phyloP scores from a whole-genome alignment of 2,329 filamentous ascomycete species.

The Periconia digitata region DNA sequence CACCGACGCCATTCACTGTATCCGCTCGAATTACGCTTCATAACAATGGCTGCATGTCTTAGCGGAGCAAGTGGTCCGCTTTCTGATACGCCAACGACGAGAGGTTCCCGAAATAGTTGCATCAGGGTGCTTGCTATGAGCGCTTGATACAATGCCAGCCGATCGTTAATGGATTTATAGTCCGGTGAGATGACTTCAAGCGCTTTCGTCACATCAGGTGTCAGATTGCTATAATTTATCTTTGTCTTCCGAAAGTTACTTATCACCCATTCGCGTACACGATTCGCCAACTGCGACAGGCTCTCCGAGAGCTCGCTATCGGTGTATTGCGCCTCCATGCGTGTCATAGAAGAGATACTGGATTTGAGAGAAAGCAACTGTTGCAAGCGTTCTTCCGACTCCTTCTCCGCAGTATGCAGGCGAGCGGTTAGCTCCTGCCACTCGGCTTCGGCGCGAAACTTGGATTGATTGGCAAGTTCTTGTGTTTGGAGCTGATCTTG shows the following conservation, averaged over 20 bases:
- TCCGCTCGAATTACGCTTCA: conserved; percentile 18
- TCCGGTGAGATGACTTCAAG: conserved; percentile 20
- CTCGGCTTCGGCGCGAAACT: conserved; percentile 19
- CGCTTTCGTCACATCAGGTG: conserved; percentile 16
- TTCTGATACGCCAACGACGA: conserved; percentile 29
- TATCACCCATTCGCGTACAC: conserved; percentile 74
- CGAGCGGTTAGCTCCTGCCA: conserved; percentile 30
- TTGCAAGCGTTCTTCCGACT: conserved; percentile 56
- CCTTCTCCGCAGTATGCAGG: conserved; percentile 53
- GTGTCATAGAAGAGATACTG: conserved; percentile 68
- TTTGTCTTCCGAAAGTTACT: conserved; percentile 67
- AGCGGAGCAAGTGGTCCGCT: conserved; percentile 21
- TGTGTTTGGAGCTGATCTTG: conserved; percentile 27
- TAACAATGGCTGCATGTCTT: conserved; percentile 17
- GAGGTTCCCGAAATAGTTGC: conserved; percentile 28
- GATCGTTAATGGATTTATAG: conserved; percentile 21
- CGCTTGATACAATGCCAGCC: conserved; percentile 37
- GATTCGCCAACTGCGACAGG: conserved; percentile 64
- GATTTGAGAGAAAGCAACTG: conserved; percentile 71
- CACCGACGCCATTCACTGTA: conserved; percentile 32
- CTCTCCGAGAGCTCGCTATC: conserved; percentile 68
- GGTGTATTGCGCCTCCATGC: conserved; percentile 61
- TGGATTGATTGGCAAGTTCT: conserved; percentile 14
- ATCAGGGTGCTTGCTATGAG: conserved; percentile 28
- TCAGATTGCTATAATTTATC: conserved; percentile 38